Conservation (phyloP, 495 filamentous ascomycete species). For the Cercophora newfieldiana region DNA sequence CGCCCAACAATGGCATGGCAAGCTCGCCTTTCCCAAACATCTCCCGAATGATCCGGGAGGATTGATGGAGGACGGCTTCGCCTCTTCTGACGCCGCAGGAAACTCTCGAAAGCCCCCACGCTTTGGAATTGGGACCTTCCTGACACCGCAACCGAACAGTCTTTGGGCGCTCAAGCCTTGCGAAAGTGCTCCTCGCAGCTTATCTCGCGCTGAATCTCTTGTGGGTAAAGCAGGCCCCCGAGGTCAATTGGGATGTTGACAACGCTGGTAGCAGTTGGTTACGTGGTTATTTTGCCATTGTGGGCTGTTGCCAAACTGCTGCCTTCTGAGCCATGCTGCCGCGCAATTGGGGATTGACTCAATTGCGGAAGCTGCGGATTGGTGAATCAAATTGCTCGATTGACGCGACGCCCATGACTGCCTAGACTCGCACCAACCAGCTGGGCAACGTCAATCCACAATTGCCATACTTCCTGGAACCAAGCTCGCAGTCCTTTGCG, state of each 20-base stretch:
- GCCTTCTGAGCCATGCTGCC: conserved; percentile 1
- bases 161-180: no score
- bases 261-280: background rate
- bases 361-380: conserved; percentile 18
- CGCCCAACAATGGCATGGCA: background rate
- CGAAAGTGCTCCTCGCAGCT: background rate
- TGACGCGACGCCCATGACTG: conserved; percentile 16
- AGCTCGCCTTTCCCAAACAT: conserved; percentile 5
- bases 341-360: conserved; percentile 24
- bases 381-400: conserved; percentile 24
- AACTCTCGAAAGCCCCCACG: background rate
- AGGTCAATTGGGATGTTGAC: background rate
- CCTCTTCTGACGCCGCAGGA: background rate
- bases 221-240: background rate
- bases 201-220: background rate
- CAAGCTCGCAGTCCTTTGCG: no score
- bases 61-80: conserved; percentile 11
- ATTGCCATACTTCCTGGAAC: no score
- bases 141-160: no score
- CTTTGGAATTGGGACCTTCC: no score
- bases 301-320: background rate
- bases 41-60: conserved; percentile 20
- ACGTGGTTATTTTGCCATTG: background rate
- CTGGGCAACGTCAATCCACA: background rate
- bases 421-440: conserved; percentile 8